Base-by-base conservation (phyloP, 1,284 basidiomycete genomes). In the Fomitiporia mediterranea region DNA sequence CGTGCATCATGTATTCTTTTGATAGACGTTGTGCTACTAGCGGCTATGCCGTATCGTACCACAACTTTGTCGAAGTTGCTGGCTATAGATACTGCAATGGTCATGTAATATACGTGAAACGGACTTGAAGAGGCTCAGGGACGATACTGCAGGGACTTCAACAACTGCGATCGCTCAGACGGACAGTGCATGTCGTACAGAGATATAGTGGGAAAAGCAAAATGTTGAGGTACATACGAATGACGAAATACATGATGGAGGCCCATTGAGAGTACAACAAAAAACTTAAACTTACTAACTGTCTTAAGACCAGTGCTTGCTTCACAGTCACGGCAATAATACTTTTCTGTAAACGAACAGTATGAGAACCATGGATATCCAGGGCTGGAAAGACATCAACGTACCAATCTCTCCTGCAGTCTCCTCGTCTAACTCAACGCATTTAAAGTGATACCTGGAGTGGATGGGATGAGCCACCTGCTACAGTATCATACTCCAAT, bases 391-490 rank as follows among this genome's bases (percentile, higher is more conserved):
- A 55, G 46, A 61, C 43, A 32, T 57, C 54, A 53, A 79, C 86
- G 75, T 69, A 89, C 89, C 76, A 63, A 91, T 85, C 65, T 90
- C 88, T 66, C 82, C 80, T 19, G 87, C 89, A 63, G 83, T 79
- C 52, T 74, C 70, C 64, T 81, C 79, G 51, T 66, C 73, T 46
- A 91, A 68, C 60, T 78, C 69, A 2, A 89, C 74, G 68, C 88
- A 91, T 25, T 70, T 70, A 62, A 91, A 90, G 69, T 91, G 88
- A 68, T 81, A 89, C 89, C 88, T 91, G 64, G 0, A n/a, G n/a
- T 34, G 28, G 46, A 32, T 27, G 21, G 30, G n/a, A 54, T 60
- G 39, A 56, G 49, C 21, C 21, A 49, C 35, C 27, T 43, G 38
- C 15, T 17, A 27, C 8, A 48, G 15, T 44, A n/a, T n/a, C 11